A percentile compares a stretch with the other conserved stretches of the same genome.
Conservation (phyloP, 352 stramenopile species). For the Plasmopara halstedii region DNA sequence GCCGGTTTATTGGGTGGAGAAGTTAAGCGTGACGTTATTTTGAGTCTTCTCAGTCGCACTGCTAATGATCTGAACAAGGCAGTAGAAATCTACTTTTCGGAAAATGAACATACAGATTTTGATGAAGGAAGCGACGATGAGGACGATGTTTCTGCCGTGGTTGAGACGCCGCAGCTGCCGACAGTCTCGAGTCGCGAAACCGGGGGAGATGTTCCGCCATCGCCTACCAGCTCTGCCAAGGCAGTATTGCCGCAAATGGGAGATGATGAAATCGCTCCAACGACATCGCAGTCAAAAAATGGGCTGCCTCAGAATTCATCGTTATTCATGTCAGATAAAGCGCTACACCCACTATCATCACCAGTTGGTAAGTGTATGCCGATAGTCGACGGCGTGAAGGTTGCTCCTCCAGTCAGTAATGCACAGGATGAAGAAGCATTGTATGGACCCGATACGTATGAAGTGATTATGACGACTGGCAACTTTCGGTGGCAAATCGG, state of each 20-base stretch:
- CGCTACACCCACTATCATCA: slow-evolving; percentile 42
- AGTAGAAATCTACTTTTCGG: slow-evolving; percentile 71
- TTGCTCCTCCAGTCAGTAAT: slow-evolving; percentile 3
- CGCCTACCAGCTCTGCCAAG: slow-evolving; percentile 7
- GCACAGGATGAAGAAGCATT: slow-evolving; percentile 22
- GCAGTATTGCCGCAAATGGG: slow-evolving; percentile 17
- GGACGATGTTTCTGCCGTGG: slow-evolving; percentile 15
- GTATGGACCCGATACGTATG: slow-evolving; percentile 60
- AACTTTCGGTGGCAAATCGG: slow-evolving; percentile 80
- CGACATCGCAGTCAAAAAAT: slow-evolving; percentile 25
- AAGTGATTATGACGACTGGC: slow-evolving; percentile 69
- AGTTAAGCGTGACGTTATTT: slow-evolving; percentile 45
- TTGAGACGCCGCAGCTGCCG: not conserved
- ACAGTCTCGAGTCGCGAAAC: slow-evolving; percentile 8
- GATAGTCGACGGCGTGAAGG: slow-evolving; percentile 6
- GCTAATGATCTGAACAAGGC: slow-evolving; percentile 68
- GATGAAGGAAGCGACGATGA: slow-evolving; percentile 38
- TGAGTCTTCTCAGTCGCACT: slow-evolving; percentile 50
- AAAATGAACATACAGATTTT: slow-evolving; percentile 45
- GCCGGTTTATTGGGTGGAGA: slow-evolving; percentile 69
- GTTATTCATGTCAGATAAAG: slow-evolving; percentile 37
- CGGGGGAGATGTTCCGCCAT: slow-evolving; percentile 3
- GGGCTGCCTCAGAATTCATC: slow-evolving; percentile 31
- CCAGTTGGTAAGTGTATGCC: slow-evolving; percentile 13
- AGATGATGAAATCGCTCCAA: slow-evolving; percentile 9